A percentile compares a stretch with the other conserved stretches of the same genome.
These are phyloP conservation scores for Neurospora crassa DNA, from an alignment of 2,329 filamentous ascomycete genomes.

Conservation along the genomic window DNA sequence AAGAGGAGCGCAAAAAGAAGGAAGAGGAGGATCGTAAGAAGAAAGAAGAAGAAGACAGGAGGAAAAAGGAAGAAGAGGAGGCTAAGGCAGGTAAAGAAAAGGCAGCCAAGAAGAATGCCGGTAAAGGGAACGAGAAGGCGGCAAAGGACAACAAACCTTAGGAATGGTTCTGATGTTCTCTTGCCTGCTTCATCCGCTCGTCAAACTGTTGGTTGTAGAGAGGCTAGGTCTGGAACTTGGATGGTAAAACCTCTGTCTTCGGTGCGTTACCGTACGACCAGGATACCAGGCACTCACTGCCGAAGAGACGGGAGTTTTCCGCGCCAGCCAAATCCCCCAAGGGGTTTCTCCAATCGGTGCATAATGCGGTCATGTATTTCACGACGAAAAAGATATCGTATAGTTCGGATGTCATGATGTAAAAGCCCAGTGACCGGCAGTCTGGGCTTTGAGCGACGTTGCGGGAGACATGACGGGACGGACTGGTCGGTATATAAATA, in stretches of 20 bases:
- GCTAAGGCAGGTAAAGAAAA: slow-evolving; percentile 5
- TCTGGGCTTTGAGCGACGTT: not conserved
- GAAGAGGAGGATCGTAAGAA: slow-evolving; percentile 13
- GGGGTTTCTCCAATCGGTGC: not conserved
- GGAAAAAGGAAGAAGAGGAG: slow-evolving; percentile 15
- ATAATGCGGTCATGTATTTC: not conserved
- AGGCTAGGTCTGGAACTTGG: not conserved
- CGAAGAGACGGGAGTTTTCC: not conserved
- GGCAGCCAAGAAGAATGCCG: slow-evolving; percentile 1
- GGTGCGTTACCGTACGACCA: not conserved
- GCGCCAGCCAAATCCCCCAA: not conserved
- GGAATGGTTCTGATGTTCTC: not conserved
- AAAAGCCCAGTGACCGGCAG: not conserved
- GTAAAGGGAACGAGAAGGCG: slow-evolving; percentile 1
- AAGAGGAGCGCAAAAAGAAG: slow-evolving; percentile 29
- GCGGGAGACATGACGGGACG: not conserved
- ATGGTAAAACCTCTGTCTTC: not conserved
- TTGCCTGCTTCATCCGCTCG: not conserved
- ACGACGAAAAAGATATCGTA: not conserved
- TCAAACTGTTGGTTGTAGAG: not conserved
- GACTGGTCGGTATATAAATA: not conserved
- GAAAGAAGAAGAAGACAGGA: slow-evolving; percentile 11
- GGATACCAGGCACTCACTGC: not conserved
- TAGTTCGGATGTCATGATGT: not conserved
- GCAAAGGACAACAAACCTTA: not conserved